Percentiles rank a stretch among this genome's conserved stretches.
Conservation (phyloP, 2,329 filamentous ascomycete genomes). For the Orbilia ellipsospora region DNA sequence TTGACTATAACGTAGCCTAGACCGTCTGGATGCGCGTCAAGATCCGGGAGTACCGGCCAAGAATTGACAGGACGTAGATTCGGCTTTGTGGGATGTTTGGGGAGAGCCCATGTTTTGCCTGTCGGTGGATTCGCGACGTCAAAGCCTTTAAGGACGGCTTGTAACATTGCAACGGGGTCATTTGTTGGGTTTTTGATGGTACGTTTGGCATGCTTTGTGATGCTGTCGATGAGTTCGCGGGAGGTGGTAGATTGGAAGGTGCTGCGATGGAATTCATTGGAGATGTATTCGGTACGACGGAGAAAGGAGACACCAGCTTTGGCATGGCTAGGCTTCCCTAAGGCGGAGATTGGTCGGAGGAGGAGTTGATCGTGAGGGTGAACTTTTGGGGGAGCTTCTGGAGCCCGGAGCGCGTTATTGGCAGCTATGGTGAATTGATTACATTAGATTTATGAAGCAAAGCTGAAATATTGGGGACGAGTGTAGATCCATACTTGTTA, state of each 20-base stretch:
- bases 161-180: constrained; percentile 67
- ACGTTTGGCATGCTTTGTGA: constrained; percentile 65
- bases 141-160: constrained; percentile 68
- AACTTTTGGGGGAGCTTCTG: constrained; percentile 75
- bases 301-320: constrained; percentile 82
- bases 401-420: constrained; percentile 79
- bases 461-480: constrained; percentile 53
- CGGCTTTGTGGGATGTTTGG: constrained; percentile 59
- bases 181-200: constrained; percentile 61
- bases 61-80: constrained; percentile 70
- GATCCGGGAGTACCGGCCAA: constrained; percentile 73
- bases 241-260: constrained; percentile 68
- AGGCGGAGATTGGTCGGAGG: constrained; percentile 81
- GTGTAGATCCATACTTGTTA: constrained; percentile 59
- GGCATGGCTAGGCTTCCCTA: constrained; percentile 83
- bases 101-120: constrained; percentile 59
- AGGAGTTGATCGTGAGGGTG: constrained; percentile 87
- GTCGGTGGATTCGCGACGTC: constrained; percentile 68
- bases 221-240: constrained; percentile 66
- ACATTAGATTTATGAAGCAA: constrained; percentile 42
- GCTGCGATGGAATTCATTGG: constrained; percentile 66
- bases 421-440: constrained; percentile 56
- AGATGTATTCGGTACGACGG: constrained; percentile 95
- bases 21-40: constrained; percentile 76
- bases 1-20: constrained; percentile 77